These are phyloP conservation scores for Wickerhamomyces bisporus DNA, from an alignment of 805 yeast species.

Conservation along the genomic window DNA sequence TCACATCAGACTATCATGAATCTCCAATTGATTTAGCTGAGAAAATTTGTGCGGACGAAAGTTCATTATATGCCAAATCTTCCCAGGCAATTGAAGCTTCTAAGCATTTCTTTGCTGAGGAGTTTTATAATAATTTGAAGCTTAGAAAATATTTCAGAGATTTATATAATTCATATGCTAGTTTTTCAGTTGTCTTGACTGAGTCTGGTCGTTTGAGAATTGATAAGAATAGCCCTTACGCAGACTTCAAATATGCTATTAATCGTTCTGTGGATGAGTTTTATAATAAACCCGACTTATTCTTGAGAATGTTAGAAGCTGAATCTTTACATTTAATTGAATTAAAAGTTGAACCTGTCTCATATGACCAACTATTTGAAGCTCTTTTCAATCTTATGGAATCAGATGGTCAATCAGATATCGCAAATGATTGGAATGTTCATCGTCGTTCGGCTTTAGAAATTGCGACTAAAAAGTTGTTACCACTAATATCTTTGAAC, in stretches of 20 bases:
- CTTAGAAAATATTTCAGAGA: slow-evolving; percentile 65
- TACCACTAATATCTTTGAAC: slow-evolving; percentile 63
- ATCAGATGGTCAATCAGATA: slow-evolving; percentile 74
- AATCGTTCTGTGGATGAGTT: slow-evolving; percentile 77
- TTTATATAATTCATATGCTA: slow-evolving; percentile 58
- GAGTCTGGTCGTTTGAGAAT: slow-evolving; percentile 79
- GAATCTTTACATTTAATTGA: slow-evolving; percentile 71
- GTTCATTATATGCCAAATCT: slow-evolving; percentile 47
- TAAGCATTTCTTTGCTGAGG: slow-evolving; percentile 71
- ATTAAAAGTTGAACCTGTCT: slow-evolving; percentile 49
- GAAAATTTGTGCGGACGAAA: slow-evolving; percentile 28
- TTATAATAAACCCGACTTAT: slow-evolving; percentile 69
- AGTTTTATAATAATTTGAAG: slow-evolving; percentile 74
- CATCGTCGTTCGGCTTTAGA: slow-evolving; percentile 65
- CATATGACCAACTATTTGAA: slow-evolving; percentile 34
- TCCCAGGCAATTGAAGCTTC: slow-evolving; percentile 68
- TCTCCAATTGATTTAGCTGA: slow-evolving; percentile 59
- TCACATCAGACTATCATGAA: slow-evolving; percentile 61
- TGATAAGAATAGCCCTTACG: slow-evolving; percentile 73
- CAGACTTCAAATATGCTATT: slow-evolving; percentile 86
- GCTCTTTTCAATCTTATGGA: slow-evolving; percentile 50
- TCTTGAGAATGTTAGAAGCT: slow-evolving; percentile 87
- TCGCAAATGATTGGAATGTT: slow-evolving; percentile 76
- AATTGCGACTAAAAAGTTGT: slow-evolving; percentile 60
- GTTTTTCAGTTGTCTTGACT: slow-evolving; percentile 69